phyloP scores from a whole-genome alignment of 2,329 filamentous ascomycete species.

The Penicillium sp. region DNA sequence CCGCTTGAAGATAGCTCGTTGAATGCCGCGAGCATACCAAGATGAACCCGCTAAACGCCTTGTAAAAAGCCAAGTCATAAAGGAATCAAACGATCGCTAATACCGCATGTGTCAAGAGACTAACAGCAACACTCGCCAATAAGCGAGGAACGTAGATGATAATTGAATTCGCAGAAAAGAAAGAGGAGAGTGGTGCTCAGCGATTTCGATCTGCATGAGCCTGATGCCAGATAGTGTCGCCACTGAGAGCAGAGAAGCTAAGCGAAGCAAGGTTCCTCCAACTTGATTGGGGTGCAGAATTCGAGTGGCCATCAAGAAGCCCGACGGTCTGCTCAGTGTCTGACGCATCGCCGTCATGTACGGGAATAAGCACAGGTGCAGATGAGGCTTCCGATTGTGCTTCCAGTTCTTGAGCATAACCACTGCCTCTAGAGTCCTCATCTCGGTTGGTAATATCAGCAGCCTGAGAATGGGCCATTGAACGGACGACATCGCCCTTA shows the following conservation, averaged over 20 bases:
- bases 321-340: constrained; percentile 46
- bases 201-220: constrained; percentile 39
- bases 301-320: constrained; percentile 32
- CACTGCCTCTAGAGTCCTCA: constrained; percentile 41
- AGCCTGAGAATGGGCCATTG: constrained; percentile 50
- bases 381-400: constrained; percentile 50
- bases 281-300: constrained; percentile 35
- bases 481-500: constrained; percentile 87
- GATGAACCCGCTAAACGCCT: constrained; percentile 29
- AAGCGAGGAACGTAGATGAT: constrained; percentile 6
- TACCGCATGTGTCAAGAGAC: constrained; percentile 26
- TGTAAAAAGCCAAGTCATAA: constrained; percentile 16
- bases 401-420: constrained; percentile 47
- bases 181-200: constrained; percentile 22
- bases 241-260: constrained; percentile 47
- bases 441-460: constrained; percentile 27
- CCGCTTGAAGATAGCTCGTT: constrained; percentile 17
- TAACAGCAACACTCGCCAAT: constrained; percentile 12
- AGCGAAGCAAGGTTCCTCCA: constrained; percentile 47
- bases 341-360: constrained; percentile 34
- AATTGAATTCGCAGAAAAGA: constrained; percentile 13
- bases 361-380: constrained; percentile 49
- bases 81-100: constrained; percentile 33
- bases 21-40: constrained; percentile 20
- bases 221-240: constrained; percentile 47